These are phyloP conservation scores for Coemansia aciculifera DNA, from an alignment of 192 early-diverging fungal genomes.

Conservation along the genomic window DNA sequence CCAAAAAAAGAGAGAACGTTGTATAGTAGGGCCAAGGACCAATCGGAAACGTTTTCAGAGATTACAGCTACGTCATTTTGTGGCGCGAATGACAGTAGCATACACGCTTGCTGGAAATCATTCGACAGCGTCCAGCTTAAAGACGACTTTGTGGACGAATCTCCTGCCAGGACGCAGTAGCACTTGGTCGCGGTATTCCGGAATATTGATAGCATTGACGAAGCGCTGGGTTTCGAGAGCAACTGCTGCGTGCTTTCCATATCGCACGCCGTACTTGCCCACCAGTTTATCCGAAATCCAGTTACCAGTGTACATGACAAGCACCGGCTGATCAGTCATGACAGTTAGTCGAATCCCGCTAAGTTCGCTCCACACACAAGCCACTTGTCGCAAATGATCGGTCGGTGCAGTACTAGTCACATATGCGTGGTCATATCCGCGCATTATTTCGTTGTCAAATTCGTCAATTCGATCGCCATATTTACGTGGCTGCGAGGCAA, in stretches of 20 bases:
- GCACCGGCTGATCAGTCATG: slow-evolving; percentile 67
- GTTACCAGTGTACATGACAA: slow-evolving; percentile 87
- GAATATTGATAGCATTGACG: slow-evolving; percentile 65
- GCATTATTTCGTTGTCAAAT: slow-evolving; percentile 52
- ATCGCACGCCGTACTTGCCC: slow-evolving; percentile 48
- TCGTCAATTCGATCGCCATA: slow-evolving; percentile 58
- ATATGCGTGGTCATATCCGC: slow-evolving; percentile 86
- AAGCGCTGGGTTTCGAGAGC: slow-evolving; percentile 67
- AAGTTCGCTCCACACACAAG: slow-evolving; percentile 55
- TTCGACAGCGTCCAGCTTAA: slow-evolving; percentile 38
- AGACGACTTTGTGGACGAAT: slow-evolving; percentile 57
- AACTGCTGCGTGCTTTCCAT: slow-evolving; percentile 64
- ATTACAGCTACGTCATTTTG: slow-evolving; percentile 4
- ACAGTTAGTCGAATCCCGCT: slow-evolving; percentile 66
- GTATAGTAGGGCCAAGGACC: not conserved
- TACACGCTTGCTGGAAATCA: not conserved
- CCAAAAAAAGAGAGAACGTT: not conserved
- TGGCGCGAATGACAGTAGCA: not conserved
- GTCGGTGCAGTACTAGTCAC: slow-evolving; percentile 31
- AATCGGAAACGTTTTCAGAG: not conserved
- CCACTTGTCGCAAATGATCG: slow-evolving; percentile 44
- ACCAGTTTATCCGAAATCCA: slow-evolving; percentile 58
- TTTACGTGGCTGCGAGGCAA: slow-evolving; percentile 58
- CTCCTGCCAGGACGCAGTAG: slow-evolving; percentile 53
- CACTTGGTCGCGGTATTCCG: slow-evolving; percentile 58